Percentiles rank a stretch among this genome's conserved stretches.
These are phyloP conservation scores for Globisporangium perplexum DNA, from an alignment of 352 stramenopile species.

Conservation along the genomic window DNA sequence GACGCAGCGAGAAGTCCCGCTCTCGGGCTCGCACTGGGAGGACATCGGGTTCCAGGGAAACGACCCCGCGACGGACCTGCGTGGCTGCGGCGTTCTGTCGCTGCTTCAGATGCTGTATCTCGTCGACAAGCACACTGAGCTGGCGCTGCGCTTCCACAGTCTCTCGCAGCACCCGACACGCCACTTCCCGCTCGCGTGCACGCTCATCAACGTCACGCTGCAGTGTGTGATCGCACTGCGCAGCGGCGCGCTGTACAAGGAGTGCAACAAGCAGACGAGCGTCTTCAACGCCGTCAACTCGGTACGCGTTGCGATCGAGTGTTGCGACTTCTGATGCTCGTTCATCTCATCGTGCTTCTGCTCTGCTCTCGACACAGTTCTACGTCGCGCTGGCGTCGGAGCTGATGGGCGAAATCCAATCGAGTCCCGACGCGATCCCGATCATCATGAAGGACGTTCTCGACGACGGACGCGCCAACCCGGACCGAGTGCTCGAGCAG, in stretches of 20 bases:
- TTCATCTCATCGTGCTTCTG: too few species aligned
- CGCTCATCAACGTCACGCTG: slow-evolving; percentile 71
- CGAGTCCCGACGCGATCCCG: slow-evolving; percentile 39
- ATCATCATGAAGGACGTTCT: slow-evolving; percentile 56
- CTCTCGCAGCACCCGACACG: slow-evolving; percentile 48
- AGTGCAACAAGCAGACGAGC: slow-evolving; percentile 62
- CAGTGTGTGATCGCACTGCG: slow-evolving; percentile 65
- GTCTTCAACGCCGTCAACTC: slow-evolving; percentile 48
- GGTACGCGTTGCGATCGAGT: slow-evolving; percentile 15
- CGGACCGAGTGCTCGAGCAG: slow-evolving; percentile 32
- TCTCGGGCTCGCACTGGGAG: slow-evolving; percentile 80
- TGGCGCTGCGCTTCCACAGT: slow-evolving; percentile 39
- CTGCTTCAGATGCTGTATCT: slow-evolving; percentile 83
- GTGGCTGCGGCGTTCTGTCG: slow-evolving; percentile 78
- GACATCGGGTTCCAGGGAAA: slow-evolving; percentile 85
- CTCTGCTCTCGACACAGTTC: slow-evolving; percentile 20
- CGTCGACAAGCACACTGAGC: slow-evolving; percentile 52
- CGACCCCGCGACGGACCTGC: slow-evolving; percentile 85
- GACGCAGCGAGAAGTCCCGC: slow-evolving; percentile 25
- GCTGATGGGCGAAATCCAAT: slow-evolving; percentile 39
- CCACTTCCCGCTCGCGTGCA: slow-evolving; percentile 72
- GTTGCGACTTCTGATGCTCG: too few species aligned
- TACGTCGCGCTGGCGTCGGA: slow-evolving; percentile 32
- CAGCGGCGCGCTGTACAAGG: slow-evolving; percentile 48
- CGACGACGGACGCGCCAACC: slow-evolving; percentile 31